phyloP scores from a whole-genome alignment of 441 rosid species.

The Populus hybrid region DNA sequence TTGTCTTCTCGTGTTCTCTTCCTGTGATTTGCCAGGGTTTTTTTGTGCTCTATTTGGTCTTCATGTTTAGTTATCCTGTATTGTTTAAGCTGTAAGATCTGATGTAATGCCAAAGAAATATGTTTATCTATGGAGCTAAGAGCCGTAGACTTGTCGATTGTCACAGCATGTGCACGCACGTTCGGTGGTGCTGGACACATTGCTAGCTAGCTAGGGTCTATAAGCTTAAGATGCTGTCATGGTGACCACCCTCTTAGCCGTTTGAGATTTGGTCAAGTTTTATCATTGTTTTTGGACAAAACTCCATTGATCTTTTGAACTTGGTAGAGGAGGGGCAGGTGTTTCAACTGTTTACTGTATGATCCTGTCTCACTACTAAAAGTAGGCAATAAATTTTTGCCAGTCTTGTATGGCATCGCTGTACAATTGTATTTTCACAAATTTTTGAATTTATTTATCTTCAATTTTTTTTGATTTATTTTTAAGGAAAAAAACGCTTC shows the following conservation, averaged over 20 bases:
- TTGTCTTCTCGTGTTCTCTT: not conserved
- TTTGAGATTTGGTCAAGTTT: not conserved
- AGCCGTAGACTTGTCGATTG: not conserved
- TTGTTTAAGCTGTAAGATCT: constrained; percentile 13
- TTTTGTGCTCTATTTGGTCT: constrained; percentile 20
- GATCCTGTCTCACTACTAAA: not conserved
- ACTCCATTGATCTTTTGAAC: not conserved
- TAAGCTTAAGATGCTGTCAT: not conserved
- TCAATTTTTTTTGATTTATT: no score
- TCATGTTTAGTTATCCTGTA: not conserved
- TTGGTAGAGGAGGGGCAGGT: not conserved
- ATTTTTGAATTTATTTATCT: no score
- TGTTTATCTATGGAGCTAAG: not conserved
- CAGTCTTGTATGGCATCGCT: not conserved
- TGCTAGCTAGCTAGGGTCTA: not conserved
- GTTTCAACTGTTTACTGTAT: not conserved
- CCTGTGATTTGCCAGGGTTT: constrained; percentile 10
- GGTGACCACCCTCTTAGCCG: not conserved
- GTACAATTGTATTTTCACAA: no score
- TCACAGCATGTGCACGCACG: constrained; percentile 44
- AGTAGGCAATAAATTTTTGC: constrained; percentile 10
- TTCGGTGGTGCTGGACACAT: constrained; percentile 20
- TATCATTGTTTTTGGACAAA: not conserved
- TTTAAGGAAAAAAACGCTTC: no score
- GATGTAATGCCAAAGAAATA: constrained; percentile 8